Evolutionary conservation across 1,139 yeast species (phyloP).

Genomic region (Saccharomycopsis phalli): DNA sequence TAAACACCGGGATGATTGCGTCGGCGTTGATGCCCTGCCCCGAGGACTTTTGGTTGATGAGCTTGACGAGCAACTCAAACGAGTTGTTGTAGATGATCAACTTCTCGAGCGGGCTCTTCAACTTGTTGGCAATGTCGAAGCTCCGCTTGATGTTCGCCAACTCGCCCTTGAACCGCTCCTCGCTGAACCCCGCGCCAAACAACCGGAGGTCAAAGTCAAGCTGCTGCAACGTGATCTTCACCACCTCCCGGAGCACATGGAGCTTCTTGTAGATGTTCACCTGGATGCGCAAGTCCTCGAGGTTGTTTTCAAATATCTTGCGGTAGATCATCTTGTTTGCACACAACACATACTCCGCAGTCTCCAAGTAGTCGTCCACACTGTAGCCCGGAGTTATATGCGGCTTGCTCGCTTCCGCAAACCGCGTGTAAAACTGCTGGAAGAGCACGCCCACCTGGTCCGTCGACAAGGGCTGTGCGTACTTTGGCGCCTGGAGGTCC

Average conservation of each 20-base stretch:
- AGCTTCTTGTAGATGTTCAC: constrained; percentile 14
- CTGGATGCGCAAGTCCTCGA: constrained; percentile 16
- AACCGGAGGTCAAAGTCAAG: constrained; percentile 21
- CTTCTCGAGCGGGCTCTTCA: constrained; percentile 18
- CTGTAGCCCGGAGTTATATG: neutral
- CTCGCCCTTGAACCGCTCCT: constrained; percentile 8
- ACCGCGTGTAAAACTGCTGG: constrained; percentile 16
- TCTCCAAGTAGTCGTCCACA: constrained; percentile 14
- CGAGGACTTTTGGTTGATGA: neutral
- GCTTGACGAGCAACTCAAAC: constrained; percentile 8
- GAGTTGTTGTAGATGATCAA: constrained; percentile 5
- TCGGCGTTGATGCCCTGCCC: constrained; percentile 12
- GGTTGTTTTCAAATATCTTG: constrained; percentile 15
- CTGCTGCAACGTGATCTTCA: constrained; percentile 16
- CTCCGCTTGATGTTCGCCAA: constrained; percentile 7
- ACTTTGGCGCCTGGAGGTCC: constrained; percentile 20
- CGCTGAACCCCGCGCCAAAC: constrained; percentile 16
- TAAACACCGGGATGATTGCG: constrained; percentile 13
- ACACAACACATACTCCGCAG: constrained; percentile 15
- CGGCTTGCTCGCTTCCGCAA: constrained; percentile 1
- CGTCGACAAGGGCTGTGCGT: constrained; percentile 18
- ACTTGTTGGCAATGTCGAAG: constrained; percentile 12
- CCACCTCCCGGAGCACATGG: constrained; percentile 14
- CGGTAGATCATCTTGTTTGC: constrained; percentile 13
- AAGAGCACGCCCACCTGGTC: constrained; percentile 17